phyloP scores from a whole-genome alignment of 495 filamentous ascomycete genomes.

The Tuber aestivum region DNA sequence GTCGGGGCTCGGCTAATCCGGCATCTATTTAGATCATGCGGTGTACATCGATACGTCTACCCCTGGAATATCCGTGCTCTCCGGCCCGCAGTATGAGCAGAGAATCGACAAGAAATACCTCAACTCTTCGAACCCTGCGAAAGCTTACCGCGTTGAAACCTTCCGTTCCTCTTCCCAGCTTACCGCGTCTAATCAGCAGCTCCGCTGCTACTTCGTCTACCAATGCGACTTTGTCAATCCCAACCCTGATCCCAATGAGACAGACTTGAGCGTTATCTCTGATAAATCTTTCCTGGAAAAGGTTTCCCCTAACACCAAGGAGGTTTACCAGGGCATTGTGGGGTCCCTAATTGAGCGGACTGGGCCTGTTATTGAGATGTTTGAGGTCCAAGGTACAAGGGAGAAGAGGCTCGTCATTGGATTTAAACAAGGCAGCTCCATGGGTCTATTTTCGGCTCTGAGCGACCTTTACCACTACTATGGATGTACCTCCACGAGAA shows the following conservation, averaged over 20 bases:
- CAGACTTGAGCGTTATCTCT: constrained; percentile 80
- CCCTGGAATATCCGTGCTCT: constrained; percentile 67
- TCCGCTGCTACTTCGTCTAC: constrained; percentile 98
- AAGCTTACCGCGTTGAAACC: constrained; percentile 82
- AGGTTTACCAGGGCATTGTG: constrained; percentile 89
- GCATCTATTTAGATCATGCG: constrained; percentile 66
- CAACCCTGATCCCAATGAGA: constrained; percentile 70
- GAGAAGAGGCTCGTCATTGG: constrained; percentile 93
- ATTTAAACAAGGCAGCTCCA: constrained; percentile 84
- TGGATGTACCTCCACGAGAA: constrained; percentile 87
- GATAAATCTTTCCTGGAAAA: constrained; percentile 93
- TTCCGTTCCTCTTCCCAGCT: constrained; percentile 83
- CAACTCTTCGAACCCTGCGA: constrained; percentile 51
- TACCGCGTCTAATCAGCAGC: constrained; percentile 58
- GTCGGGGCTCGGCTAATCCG: not conserved
- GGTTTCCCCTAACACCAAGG: constrained; percentile 89
- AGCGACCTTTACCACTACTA: constrained; percentile 99
- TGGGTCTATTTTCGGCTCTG: constrained; percentile 89
- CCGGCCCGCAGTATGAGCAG: constrained; percentile 84
- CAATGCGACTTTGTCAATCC: constrained; percentile 78
- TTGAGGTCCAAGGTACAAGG: constrained; percentile 80
- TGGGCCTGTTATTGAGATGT: constrained; percentile 95
- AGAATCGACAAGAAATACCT: constrained; percentile 93
- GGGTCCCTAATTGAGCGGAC: constrained; percentile 71
- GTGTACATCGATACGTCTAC: constrained; percentile 97